Conservation (phyloP, 768 basidiomycete species). For the Lyophyllum atratum region DNA sequence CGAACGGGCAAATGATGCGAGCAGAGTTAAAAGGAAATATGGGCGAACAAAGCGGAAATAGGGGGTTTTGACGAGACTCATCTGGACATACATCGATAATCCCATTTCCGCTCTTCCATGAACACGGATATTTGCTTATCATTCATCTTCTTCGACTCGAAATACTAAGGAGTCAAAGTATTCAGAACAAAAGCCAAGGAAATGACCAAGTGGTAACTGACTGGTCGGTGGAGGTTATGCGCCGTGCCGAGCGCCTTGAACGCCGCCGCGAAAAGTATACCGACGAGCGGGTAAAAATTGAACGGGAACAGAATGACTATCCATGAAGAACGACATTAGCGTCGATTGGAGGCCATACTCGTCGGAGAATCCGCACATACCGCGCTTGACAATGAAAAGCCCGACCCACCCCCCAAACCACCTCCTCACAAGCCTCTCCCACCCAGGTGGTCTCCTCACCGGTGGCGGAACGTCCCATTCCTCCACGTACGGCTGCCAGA, state of each 20-base stretch:
- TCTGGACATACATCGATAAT: conserved; percentile 64
- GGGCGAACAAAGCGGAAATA: no score
- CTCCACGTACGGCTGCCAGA: conserved; percentile 84
- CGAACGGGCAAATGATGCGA: background rate
- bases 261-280: conserved; percentile 59
- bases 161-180: conserved; percentile 57
- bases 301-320: conserved; percentile 63
- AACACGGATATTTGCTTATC: conserved; percentile 68
- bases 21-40: no score
- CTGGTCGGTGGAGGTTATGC: conserved; percentile 66
- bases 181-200: background rate
- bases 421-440: conserved; percentile 30
- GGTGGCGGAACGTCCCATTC: conserved; percentile 71
- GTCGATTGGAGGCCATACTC: no score
- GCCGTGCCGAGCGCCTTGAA: conserved; percentile 72
- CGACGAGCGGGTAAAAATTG: conserved; percentile 69
- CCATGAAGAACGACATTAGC: background rate
- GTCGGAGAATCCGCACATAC: conserved; percentile 31
- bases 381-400: conserved; percentile 46
- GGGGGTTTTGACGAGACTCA: no score
- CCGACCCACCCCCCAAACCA: conserved; percentile 39
- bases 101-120: conserved; percentile 89
- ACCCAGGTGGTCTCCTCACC: conserved; percentile 29
- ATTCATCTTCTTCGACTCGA: conserved; percentile 82
- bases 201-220: conserved; percentile 28